A percentile compares a stretch with the other conserved stretches of the same genome.
These are phyloP conservation scores for Musa itinerans DNA, from an alignment of 176 grass and related monocot species.

Conservation along the genomic window DNA sequence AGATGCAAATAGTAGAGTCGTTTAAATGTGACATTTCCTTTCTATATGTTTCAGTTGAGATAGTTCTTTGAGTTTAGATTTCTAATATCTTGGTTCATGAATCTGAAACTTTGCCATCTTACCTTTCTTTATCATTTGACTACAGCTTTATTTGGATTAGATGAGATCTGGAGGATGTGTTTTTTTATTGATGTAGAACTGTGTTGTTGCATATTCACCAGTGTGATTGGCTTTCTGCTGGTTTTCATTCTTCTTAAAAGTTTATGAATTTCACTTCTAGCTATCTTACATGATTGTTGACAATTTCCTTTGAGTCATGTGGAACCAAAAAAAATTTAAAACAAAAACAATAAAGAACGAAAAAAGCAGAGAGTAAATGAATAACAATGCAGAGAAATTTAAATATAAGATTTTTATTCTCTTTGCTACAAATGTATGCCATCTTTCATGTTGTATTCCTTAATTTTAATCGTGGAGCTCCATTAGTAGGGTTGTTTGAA, in stretches of 20 bases:
- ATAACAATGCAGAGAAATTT: no score
- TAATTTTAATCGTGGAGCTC: neutral
- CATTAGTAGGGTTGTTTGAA: no score
- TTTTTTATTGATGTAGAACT: neutral
- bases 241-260: no score
- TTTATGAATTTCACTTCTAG: neutral
- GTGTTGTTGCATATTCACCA: neutral
- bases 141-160: neutral
- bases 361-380: neutral
- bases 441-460: neutral
- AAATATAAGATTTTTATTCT: neutral
- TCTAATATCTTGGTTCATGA: neutral
- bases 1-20: neutral
- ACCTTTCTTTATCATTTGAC: neutral
- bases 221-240: neutral
- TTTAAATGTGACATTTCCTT: neutral
- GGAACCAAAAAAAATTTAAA: neutral
- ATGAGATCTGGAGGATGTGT: neutral
- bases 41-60: neutral
- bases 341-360: neutral
- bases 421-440: neutral
- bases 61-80: neutral
- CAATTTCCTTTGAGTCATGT: no score
- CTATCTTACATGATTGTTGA: neutral
- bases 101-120: neutral